Base-by-base conservation (phyloP, 768 basidiomycete genomes). In the Daedaleopsis sinensis region DNA sequence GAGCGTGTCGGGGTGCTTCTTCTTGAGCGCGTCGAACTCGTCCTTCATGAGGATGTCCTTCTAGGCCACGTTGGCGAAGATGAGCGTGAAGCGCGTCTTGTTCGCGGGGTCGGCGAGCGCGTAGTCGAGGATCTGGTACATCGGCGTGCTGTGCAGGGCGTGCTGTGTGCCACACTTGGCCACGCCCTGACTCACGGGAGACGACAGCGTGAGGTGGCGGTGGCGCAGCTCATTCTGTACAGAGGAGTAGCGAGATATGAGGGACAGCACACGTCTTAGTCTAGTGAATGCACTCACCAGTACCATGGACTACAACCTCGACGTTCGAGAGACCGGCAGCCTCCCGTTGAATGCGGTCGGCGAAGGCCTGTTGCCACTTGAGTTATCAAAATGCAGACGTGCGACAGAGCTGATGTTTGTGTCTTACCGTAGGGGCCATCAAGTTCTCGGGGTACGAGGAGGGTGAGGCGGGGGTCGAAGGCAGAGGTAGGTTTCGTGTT, bases 21-120 rank as follows among this genome's bases (percentile, higher is more conserved):
- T 83, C 77, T 86, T 83, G 68, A 92, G 78, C 9, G 74, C 75
- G 62, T 94, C 91, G 64, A 94, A 81, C 67, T 90, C 87, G 70
- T 90, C 83, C 55, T 88, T 86, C 63, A 96, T 84, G 55, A 96
- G 86, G 64, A 99, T 97, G 72, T 99, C 97, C 55, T 84, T 80
- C 72, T 94, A 93, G 15, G 93, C 85, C 42, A 94, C 83, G 74
- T 98, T 98, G 42, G 92, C 88, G 76, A 91, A 98, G 68, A 99
- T 78, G 57, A 98, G 81, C 50, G 89, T 96, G 80, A 93, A 97
- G 69, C 94, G 94, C 62, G 97, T 98, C 79, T 88, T 93, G 85
- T 98, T 97, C 44, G 76, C 67, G 36, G 84, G 81, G 69, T 93
- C 88, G 1, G 86, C 67, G 59, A 89, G 84, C 10, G 93, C 89